These are phyloP conservation scores for Tephrocybe sp. DNA, from an alignment of 768 basidiomycete genomes.

Conservation along the genomic window DNA sequence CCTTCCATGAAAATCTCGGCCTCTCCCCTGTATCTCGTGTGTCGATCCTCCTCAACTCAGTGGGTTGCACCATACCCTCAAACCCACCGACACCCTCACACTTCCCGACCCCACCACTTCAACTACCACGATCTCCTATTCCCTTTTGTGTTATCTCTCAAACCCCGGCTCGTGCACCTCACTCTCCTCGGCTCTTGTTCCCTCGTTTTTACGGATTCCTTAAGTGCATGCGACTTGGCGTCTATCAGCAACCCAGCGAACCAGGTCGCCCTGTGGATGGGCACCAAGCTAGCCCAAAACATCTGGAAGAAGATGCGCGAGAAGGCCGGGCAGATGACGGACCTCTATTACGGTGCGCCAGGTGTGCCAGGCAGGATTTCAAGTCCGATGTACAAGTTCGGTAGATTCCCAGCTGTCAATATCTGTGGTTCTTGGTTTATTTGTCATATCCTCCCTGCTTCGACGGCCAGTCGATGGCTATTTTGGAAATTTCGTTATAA, in stretches of 20 bases:
- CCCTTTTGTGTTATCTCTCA: slow-evolving; percentile 18
- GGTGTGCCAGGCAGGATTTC: too few species aligned
- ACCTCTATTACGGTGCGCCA: too few species aligned
- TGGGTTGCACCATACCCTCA: not conserved
- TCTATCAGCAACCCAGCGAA: slow-evolving; percentile 27
- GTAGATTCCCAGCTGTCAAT: too few species aligned
- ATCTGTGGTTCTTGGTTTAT: too few species aligned
- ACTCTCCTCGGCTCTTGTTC: slow-evolving; percentile 18
- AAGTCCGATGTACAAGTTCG: too few species aligned
- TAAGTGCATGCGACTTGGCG: slow-evolving; percentile 25
- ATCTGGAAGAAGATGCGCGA: slow-evolving; percentile 8
- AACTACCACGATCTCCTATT: slow-evolving; percentile 7
- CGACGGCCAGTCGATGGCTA: too few species aligned
- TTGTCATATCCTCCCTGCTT: too few species aligned
- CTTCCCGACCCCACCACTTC: slow-evolving; percentile 36
- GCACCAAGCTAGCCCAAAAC: slow-evolving; percentile 17
- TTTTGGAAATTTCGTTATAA: too few species aligned
- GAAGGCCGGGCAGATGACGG: slow-evolving; percentile 14
- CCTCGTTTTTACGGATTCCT: slow-evolving; percentile 28
- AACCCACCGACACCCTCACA: slow-evolving; percentile 14
- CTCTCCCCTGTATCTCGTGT: slow-evolving; percentile 5
- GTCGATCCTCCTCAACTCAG: slow-evolving; percentile 4
- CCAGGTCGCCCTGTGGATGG: slow-evolving; percentile 23
- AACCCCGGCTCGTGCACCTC: slow-evolving; percentile 22
- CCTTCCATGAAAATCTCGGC: slow-evolving; percentile 32